phyloP scores from a whole-genome alignment of 441 rosid species.

The Jatropha multifida region DNA sequence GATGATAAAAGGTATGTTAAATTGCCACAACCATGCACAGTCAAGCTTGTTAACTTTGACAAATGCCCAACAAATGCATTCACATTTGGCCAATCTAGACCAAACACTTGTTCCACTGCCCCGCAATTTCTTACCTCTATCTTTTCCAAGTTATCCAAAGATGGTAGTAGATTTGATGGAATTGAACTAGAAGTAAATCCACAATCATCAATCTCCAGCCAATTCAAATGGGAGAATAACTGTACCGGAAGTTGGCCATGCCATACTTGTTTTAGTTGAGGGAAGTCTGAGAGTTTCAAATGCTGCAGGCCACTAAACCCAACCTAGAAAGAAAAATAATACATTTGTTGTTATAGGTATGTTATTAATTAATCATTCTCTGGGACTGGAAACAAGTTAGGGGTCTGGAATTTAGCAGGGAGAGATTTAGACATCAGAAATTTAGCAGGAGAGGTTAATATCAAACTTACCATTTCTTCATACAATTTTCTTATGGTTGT shows the following conservation, averaged over 20 bases:
- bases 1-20: slow-evolving; percentile 11
- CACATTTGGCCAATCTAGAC: background rate
- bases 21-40: background rate
- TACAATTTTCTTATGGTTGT: slow-evolving; percentile 5
- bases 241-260: slow-evolving; percentile 2
- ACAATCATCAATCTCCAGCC: slow-evolving; percentile 10
- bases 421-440: background rate
- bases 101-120: slow-evolving; percentile 16
- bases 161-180: slow-evolving; percentile 2
- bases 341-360: background rate
- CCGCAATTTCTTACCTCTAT: slow-evolving; percentile 15
- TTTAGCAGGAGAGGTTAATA: background rate
- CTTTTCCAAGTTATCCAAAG: background rate
- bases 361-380: background rate
- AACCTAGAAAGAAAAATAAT: background rate
- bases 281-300: slow-evolving; percentile 18
- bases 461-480: background rate
- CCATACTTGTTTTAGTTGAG: slow-evolving; percentile 4
- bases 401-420: too few relatives aligned
- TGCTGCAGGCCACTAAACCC: background rate
- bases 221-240: background rate
- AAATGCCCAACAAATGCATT: background rate
- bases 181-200: background rate
- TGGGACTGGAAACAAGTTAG: background rate
- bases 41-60: background rate